Base-by-base conservation (phyloP, 345 rosid species). In the Rhizophora apiculata region DNA sequence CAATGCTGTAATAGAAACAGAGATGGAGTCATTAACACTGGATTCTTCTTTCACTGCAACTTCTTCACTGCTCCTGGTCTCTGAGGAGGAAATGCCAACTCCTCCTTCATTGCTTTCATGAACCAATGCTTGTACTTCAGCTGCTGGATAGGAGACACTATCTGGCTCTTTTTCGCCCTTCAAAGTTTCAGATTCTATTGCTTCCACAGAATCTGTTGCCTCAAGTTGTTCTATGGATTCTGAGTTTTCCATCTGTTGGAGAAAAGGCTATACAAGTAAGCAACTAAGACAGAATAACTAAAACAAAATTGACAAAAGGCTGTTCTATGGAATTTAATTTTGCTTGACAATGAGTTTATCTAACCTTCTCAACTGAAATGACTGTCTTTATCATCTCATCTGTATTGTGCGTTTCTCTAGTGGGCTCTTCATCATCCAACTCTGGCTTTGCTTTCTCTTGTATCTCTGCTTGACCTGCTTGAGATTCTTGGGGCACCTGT, bases 281-380 rank as follows among this genome's bases (percentile, higher is more conserved):
- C 34, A 32, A 32, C 34, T 32, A 32, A 5, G 34, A 32, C 1
- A 5, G 6, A 6, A 32, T 32, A 32, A 6, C 34, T 32, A 32
- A 32, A 32, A 32, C 34, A 32, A 32, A 32, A 32, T 32, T 32
- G 34, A 32, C 79, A 19, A 31, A 53, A 53, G 20, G 59, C 24
- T 62, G 58, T 67, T 81, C 74, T 48, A 52, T 39, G 4, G 26
- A 69, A 67, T n/a, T 56, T 11, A 29, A 27, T 65, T 11, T 51
- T 51, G 19, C 55, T 21, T 54, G 39, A n/a, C 8, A 20, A 30
- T 46, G 31, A 52, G 53, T 34, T 22, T 22, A 13, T 27, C 70
- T 70, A 69, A 84, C 90, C 89, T 82, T 80, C 68, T 83, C 69
- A 49, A 80, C 62, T 55, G 68, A 68, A 63, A 76, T 81, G 65